phyloP scores from a whole-genome alignment of 202 grass and related monocot species.

The Saccharum hybrid region DNA sequence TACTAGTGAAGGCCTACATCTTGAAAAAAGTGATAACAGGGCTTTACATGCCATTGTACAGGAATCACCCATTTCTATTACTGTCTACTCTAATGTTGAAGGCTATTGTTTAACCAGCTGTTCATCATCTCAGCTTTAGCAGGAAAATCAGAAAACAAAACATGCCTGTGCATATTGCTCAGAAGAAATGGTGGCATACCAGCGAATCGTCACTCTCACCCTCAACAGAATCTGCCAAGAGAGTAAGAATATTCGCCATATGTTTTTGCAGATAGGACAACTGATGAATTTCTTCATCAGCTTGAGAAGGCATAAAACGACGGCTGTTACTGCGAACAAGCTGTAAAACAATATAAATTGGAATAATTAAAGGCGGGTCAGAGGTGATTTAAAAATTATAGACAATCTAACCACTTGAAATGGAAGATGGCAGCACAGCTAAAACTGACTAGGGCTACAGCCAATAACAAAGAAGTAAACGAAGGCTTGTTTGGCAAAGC shows the following conservation, averaged over 20 bases:
- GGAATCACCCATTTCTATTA: neutral
- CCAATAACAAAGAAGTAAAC: constrained; percentile 20
- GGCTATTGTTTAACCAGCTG: constrained; percentile 4
- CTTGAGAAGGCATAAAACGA: constrained; percentile 89
- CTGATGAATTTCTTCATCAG: constrained; percentile 92
- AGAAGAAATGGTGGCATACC: constrained; percentile 58
- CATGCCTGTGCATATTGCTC: constrained; percentile 1
- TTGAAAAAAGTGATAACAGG: constrained; percentile 23
- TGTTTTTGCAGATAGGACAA: constrained; percentile 97
- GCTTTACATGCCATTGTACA: constrained; percentile 15
- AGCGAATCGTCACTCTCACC: constrained; percentile 78
- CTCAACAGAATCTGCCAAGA: constrained; percentile 81
- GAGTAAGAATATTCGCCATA: constrained; percentile 80
- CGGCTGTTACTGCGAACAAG: constrained; percentile 95
- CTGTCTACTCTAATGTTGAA: neutral
- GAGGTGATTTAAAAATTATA: neutral
- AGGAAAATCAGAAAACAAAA: constrained; percentile 8
- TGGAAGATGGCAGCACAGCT: constrained; percentile 8
- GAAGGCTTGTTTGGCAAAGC: neutral
- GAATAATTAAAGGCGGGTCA: constrained; percentile 17
- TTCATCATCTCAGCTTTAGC: constrained; percentile 16
- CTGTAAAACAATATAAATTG: constrained; percentile 56
- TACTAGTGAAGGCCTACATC: constrained; percentile 6
- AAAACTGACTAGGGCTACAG: constrained; percentile 17
- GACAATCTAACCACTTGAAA: constrained; percentile 8